Percentiles rank a stretch among this genome's conserved stretches.
Conservation (phyloP, 2,329 filamentous ascomycete genomes). For the Coniochaeta sp. region DNA sequence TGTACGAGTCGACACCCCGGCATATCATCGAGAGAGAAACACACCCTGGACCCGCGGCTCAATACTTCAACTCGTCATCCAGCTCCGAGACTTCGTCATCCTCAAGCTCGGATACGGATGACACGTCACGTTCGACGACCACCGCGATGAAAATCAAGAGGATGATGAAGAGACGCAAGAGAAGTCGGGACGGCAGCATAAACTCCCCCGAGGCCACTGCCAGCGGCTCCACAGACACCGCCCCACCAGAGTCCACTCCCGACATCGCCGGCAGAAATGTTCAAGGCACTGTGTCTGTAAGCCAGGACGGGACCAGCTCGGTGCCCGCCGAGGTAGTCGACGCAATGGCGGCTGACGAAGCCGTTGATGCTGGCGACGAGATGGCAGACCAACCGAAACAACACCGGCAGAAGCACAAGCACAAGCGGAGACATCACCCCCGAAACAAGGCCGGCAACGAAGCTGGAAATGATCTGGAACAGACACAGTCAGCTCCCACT, state of each 20-base stretch:
- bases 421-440: conserved; percentile 24
- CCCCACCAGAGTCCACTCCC: not conserved
- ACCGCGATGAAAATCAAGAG: conserved; percentile 58
- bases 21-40: conserved; percentile 56
- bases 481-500: conserved; percentile 1
- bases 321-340: conserved; percentile 6
- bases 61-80: conserved; percentile 54
- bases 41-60: conserved; percentile 58
- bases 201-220: not conserved
- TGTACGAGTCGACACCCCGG: conserved; percentile 66
- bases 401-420: conserved; percentile 21
- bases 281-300: not conserved
- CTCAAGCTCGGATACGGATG: conserved; percentile 51
- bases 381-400: conserved; percentile 9
- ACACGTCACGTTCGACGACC: conserved; percentile 29
- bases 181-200: conserved; percentile 55
- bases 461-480: not conserved
- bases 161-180: conserved; percentile 49
- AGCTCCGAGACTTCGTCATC: conserved; percentile 17
- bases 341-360: conserved; percentile 5
- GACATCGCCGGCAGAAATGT: not conserved
- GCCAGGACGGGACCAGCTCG: not conserved
- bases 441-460: conserved; percentile 20
- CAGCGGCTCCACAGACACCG: not conserved
- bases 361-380: conserved; percentile 10